These are phyloP conservation scores for Phaeosphaeriaceae sp. DNA, from an alignment of 2,329 filamentous ascomycete genomes.

Conservation along the genomic window DNA sequence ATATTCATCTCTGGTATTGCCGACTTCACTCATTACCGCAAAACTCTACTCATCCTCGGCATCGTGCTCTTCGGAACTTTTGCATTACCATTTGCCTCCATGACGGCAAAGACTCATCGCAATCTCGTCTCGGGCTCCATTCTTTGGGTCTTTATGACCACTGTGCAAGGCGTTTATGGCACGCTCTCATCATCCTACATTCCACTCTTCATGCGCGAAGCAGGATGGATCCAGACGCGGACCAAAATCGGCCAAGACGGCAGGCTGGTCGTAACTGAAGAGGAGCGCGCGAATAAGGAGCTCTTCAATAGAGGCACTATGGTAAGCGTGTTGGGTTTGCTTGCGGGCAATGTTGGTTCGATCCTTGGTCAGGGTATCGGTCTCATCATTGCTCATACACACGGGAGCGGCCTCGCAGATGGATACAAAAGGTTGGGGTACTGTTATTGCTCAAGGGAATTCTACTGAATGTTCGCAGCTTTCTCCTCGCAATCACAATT, in stretches of 20 bases:
- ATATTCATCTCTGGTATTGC: constrained; percentile 23
- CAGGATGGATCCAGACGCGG: constrained; percentile 12
- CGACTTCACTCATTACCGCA: constrained; percentile 23
- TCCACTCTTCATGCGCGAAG: constrained; percentile 27
- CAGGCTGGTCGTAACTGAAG: constrained; percentile 10
- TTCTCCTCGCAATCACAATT: constrained; percentile 10
- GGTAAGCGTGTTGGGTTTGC: constrained; percentile 8
- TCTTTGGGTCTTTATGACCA: constrained; percentile 20
- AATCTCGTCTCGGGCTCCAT: constrained; percentile 17
- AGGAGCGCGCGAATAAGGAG: constrained; percentile 8
- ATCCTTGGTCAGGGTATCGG: constrained; percentile 9
- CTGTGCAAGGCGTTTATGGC: constrained; percentile 21
- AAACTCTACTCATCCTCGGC: constrained; percentile 11
- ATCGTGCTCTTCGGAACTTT: constrained; percentile 20
- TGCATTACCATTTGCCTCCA: constrained; percentile 18
- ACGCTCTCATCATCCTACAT: constrained; percentile 26
- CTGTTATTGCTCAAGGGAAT: neutral
- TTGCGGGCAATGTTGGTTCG: constrained; percentile 4
- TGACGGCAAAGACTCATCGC: constrained; percentile 14
- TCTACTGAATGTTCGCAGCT: constrained; percentile 1
- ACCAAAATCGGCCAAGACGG: constrained; percentile 7
- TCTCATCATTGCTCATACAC: constrained; percentile 6
- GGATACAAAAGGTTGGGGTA: constrained; percentile 5
- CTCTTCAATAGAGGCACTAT: constrained; percentile 8
- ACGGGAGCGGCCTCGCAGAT: constrained; percentile 5